Conservation (phyloP, 1,139 yeast genomes). For the Waltiozyma solani region DNA sequence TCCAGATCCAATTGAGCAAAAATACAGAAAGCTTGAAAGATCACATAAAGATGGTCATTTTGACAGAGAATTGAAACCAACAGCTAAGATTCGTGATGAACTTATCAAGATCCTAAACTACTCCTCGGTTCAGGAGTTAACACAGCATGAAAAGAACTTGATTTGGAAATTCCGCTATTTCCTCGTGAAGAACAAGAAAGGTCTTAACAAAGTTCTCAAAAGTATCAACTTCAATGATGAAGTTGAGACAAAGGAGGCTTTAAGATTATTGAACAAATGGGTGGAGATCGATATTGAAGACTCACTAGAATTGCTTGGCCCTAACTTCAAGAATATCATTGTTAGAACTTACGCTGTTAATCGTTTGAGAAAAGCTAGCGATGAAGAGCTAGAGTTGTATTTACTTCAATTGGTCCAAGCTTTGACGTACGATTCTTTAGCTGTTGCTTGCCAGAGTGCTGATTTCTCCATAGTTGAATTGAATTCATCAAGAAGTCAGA, state of each 20-base stretch:
- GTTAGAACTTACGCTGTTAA: constrained; percentile 84
- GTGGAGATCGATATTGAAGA: constrained; percentile 86
- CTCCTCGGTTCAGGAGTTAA: constrained; percentile 76
- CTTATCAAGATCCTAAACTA: constrained; percentile 56
- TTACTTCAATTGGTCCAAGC: constrained; percentile 90
- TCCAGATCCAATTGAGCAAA: constrained; percentile 79
- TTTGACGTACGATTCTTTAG: constrained; percentile 57
- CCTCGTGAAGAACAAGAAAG: constrained; percentile 63
- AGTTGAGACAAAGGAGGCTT: constrained; percentile 68
- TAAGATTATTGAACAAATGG: constrained; percentile 47
- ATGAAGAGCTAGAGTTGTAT: constrained; percentile 71
- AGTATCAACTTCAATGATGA: constrained; percentile 87
- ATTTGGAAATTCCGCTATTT: constrained; percentile 91
- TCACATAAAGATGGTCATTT: constrained; percentile 66
- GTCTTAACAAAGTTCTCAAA: constrained; percentile 76
- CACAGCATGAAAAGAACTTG: constrained; percentile 77
- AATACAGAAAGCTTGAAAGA: constrained; percentile 77
- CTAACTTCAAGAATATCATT: constrained; percentile 45
- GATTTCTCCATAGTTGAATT: constrained; percentile 33
- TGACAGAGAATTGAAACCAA: constrained; percentile 83
- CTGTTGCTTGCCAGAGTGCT: constrained; percentile 1
- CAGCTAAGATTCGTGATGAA: constrained; percentile 73
- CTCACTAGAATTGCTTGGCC: constrained; percentile 81
- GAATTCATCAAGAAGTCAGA: constrained; percentile 9
- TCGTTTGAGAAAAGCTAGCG: constrained; percentile 66